Evolutionary conservation across 495 filamentous ascomycete species (phyloP).

Genomic region (Aspergillus steynii): DNA sequence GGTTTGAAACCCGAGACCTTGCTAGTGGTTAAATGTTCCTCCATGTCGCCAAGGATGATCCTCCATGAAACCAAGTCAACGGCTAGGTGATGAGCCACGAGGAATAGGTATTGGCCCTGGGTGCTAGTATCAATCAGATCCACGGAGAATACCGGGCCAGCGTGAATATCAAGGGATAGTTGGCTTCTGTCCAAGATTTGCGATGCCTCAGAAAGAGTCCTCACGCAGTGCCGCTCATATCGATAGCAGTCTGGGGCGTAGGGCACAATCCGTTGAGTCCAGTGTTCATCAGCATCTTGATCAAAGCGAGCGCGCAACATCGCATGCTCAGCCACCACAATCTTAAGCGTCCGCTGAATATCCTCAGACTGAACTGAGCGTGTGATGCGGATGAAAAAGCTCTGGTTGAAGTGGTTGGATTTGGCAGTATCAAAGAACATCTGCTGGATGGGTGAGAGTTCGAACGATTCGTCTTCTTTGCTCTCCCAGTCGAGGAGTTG

Average conservation of each 20-base stretch:
- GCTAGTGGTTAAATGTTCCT: constrained; percentile 38
- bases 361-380: constrained; percentile 38
- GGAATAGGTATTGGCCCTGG: constrained; percentile 41
- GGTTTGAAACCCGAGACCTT: constrained; percentile 26
- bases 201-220: background rate
- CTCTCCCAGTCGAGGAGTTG: background rate
- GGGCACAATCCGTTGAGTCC: constrained; percentile 26
- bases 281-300: constrained; percentile 19
- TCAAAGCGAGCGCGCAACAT: constrained; percentile 62
- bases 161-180: constrained; percentile 18
- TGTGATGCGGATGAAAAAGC: constrained; percentile 55
- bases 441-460: constrained; percentile 63
- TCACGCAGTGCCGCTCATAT: constrained; percentile 8
- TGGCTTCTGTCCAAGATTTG: constrained; percentile 2
- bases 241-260: constrained; percentile 16
- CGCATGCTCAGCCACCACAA: constrained; percentile 55
- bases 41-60: constrained; percentile 53
- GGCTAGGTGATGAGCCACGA: constrained; percentile 54
- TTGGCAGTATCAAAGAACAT: constrained; percentile 53
- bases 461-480: constrained; percentile 16
- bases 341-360: constrained; percentile 45
- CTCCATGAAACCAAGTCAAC: constrained; percentile 59
- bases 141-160: constrained; percentile 29
- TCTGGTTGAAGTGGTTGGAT: constrained; percentile 62
- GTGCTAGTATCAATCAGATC: constrained; percentile 44